These are phyloP conservation scores for Didymella arachidicola DNA, from an alignment of 2,329 filamentous ascomycete species.

Conservation along the genomic window DNA sequence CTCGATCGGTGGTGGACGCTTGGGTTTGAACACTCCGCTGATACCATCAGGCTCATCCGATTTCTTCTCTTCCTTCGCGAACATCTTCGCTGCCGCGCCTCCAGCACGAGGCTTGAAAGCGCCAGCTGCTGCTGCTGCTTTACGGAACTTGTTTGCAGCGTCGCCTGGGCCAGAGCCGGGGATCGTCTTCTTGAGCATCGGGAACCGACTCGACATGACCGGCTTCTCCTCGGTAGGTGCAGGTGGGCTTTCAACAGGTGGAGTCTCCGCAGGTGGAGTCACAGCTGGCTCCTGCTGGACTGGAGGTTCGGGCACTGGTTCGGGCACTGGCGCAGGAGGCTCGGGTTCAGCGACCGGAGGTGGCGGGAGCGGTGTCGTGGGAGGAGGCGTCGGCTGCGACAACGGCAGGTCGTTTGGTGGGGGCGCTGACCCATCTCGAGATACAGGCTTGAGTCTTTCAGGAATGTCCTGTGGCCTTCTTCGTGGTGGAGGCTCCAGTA, in stretches of 20 bases:
- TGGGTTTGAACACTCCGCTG: conserved; percentile 83
- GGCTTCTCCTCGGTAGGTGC: conserved; percentile 50
- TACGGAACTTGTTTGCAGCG: conserved; percentile 78
- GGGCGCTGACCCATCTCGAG: conserved; percentile 19
- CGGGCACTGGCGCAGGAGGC: conserved; percentile 19
- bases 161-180: conserved; percentile 65
- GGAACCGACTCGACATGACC: conserved; percentile 69
- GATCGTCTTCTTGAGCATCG: conserved; percentile 86
- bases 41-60: conserved; percentile 84
- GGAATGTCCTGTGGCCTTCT: conserved; percentile 41
- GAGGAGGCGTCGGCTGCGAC: conserved; percentile 33
- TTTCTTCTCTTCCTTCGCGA: conserved; percentile 64
- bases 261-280: conserved; percentile 16
- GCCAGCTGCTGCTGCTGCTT: conserved; percentile 72
- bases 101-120: conserved; percentile 88
- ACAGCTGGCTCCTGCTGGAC: conserved; percentile 12
- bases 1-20: conserved; percentile 44
- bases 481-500: conserved; percentile 35
- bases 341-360: conserved; percentile 30
- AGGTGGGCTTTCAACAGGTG: not conserved
- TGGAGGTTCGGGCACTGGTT: conserved; percentile 36
- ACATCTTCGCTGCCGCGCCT: conserved; percentile 81
- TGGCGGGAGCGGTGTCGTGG: conserved; percentile 39
- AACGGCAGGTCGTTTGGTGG: conserved; percentile 19
- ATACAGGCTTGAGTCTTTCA: conserved; percentile 36